Evolutionary conservation across 2,329 filamentous ascomycete species (phyloP), one percentile per base, ranked within the genome.

Genomic region (Pleomassaria siparia): DNA sequence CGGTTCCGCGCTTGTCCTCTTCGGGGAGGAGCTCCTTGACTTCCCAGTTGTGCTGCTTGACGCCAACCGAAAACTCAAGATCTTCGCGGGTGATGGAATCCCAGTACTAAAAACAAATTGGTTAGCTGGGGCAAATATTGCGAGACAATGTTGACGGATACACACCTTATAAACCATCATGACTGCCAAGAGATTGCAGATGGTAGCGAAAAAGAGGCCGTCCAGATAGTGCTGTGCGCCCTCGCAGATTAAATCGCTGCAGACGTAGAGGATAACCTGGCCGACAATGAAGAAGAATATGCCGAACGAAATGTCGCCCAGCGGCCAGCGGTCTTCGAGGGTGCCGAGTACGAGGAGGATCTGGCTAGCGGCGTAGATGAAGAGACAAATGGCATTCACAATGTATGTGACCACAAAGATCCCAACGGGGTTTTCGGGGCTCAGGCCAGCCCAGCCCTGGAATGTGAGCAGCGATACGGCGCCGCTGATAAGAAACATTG

Each of bases 151-250:
- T 9, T 11, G 8, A 26, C 2, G 10, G 40, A 36, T 11, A 46
- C 76, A 53, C 72, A 86, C 90, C 87, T 99, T 99, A 81, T 99
- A 99, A 29, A 99, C 86, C 94, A 97, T 99, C 94, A 99, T 99
- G 51, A 99, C 92, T 11, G 86, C 90, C 35, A 99, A 77, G 36
- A 99, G 75, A 67, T 99, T 99, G 77, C 91, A 94, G 46, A 92
- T 85, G 0, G 92, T 96, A 4, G 91, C 89, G 66, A 99, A 91
- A 76, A 97, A 95, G 40, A 97, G 74, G 0, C 92, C 92, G 65
- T 99, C 94, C 40, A 99, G 74, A 68, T 97, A 99, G 72, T 99
- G 94, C 72, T 89, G 85, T 30, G 91, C 84, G 39, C 83, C 82
- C 43, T 86, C 80, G 76, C 94, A 99, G 63, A 99, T 91, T 54